These are phyloP conservation scores for Rhododendron kiyosumense DNA, from an alignment of 148 eudicot species.

Conservation along the genomic window DNA sequence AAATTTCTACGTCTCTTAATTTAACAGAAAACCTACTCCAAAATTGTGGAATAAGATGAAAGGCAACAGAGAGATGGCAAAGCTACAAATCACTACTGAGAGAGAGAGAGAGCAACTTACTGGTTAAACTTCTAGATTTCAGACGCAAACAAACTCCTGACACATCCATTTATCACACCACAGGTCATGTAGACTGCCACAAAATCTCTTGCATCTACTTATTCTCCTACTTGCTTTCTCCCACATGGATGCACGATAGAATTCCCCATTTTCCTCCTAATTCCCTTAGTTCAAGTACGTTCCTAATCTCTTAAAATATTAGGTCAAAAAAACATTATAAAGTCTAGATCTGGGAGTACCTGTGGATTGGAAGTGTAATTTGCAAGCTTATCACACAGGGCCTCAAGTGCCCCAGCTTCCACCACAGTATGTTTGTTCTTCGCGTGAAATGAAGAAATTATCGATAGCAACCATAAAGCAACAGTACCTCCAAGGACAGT, in stretches of 20 bases:
- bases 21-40: background rate
- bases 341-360: slow-evolving; percentile 33
- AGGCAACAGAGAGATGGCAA: background rate
- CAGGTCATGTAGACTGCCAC: background rate
- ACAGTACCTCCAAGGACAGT: slow-evolving; percentile 64
- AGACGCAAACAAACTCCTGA: background rate
- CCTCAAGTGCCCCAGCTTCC: slow-evolving; percentile 85
- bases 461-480: slow-evolving; percentile 71
- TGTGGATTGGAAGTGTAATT: slow-evolving; percentile 44
- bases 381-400: slow-evolving; percentile 58
- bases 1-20: too few relatives aligned
- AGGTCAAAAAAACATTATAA: background rate
- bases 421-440: slow-evolving; percentile 47
- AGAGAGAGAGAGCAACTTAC: background rate
- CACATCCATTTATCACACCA: background rate
- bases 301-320: background rate
- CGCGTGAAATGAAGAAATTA: slow-evolving; percentile 52
- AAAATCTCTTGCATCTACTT: slow-evolving; percentile 5
- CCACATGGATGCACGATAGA: background rate
- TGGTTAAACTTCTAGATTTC: background rate
- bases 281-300: background rate
- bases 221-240: background rate
- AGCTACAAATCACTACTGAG: background rate
- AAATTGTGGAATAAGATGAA: background rate
- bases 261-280: background rate